Evolutionary conservation across 2,329 filamentous ascomycete genomes (phyloP), one percentile per base, ranked within the genome.

Genomic region (Cryphonectria carpinicola): DNA sequence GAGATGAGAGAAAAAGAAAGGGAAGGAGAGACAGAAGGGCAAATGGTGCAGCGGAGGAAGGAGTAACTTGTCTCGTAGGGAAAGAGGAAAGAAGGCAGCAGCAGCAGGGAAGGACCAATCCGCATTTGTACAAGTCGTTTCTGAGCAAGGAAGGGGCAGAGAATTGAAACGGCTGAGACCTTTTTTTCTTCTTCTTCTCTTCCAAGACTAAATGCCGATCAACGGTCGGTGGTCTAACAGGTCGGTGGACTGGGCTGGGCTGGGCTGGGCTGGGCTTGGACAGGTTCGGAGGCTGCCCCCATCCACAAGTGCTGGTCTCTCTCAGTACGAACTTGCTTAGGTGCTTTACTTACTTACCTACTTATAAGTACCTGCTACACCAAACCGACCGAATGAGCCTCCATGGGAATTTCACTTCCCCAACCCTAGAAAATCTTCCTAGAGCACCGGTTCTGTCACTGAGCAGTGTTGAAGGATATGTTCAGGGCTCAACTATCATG

Each of bases 51-150:
- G 17, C 32, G 52, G 52, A 56, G 52, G 17, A 62, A 62, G 39
- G 61, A 25, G 52, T 22, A 7, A 11, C 28, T 56, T 5, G 25
- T 28, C n/a, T 28, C 61, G 25, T n/a, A n/a, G 11, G 62, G 28
- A 32, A 49, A 37, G 11, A 43, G 19, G 8, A 28, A 25, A 35
- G 32, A 32, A 32, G 32, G 4, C 28, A 43, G 43, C 39, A n/a
- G 22, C 37, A 39, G 46, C 39, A n/a, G 19, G 43, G 43, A 28
- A 65, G 49, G n/a, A 35, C 63, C 63, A 65, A 14, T 49, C 63
- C 63, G 41, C 43, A 65, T 65, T 65, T n/a, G 63, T 65, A 65
- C 28, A 65, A 65, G 63, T 52, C 28, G 17, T 32, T 32, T 32
- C n/a, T 46, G 35, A 13, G 37, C 39, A 19, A 37, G 22, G 43